These are phyloP conservation scores for Mycosphaerelloides madeirae DNA, from an alignment of 2,329 filamentous ascomycete genomes.

Conservation along the genomic window DNA sequence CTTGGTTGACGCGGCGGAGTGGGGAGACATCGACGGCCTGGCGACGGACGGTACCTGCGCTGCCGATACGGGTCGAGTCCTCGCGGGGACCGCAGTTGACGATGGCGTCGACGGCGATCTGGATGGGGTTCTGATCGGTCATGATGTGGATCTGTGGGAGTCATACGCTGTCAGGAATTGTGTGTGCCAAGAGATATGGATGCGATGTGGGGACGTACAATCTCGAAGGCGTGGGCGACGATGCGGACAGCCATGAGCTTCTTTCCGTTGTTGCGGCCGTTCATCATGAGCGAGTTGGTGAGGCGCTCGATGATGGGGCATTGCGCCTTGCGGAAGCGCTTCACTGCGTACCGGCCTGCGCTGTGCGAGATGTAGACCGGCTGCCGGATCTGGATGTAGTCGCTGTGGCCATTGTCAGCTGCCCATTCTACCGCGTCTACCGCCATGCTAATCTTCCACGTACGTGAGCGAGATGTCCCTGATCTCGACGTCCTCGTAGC, in stretches of 20 bases:
- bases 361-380: conserved; percentile 99
- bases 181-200: neutral
- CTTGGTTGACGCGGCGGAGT: conserved; percentile 99
- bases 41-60: conserved; percentile 98
- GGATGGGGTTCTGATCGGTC: conserved; percentile 99
- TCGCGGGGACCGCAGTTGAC: conserved; percentile 99
- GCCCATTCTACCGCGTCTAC: conserved; percentile 16
- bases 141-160: conserved; percentile 88
- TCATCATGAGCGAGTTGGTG: conserved; percentile 99
- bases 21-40: conserved; percentile 99
- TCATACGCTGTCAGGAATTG: conserved; percentile 5
- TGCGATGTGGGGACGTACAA: conserved; percentile 61
- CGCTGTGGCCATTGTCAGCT: conserved; percentile 54
- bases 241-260: conserved; percentile 99
- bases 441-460: conserved; percentile 37
- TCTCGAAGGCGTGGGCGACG: conserved; percentile 98
- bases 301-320: conserved; percentile 99
- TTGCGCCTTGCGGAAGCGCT: conserved; percentile 99
- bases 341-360: conserved; percentile 95
- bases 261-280: conserved; percentile 99
- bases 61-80: conserved; percentile 99
- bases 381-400: conserved; percentile 99
- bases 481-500: conserved; percentile 99
- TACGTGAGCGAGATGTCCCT: conserved; percentile 99
- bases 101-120: conserved; percentile 98